phyloP scores from a whole-genome alignment of 2,329 filamentous ascomycete species.

The Fusarium sp. region DNA sequence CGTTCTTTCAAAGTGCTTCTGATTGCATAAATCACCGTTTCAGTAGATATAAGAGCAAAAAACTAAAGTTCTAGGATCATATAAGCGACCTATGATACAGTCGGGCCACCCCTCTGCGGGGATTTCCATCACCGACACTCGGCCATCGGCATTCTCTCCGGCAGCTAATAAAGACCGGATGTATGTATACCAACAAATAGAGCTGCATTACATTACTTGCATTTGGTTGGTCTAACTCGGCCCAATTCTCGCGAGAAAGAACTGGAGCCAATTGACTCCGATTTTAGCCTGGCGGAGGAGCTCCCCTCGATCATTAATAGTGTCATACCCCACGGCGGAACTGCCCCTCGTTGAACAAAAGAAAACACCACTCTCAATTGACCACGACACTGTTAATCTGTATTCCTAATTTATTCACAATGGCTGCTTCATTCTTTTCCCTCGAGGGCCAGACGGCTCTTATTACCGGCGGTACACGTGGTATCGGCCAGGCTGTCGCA shows the following conservation, averaged over 20 bases:
- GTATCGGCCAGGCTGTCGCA: slow-evolving; percentile 71
- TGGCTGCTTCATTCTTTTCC: slow-evolving; percentile 64
- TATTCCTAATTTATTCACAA: slow-evolving; percentile 33
- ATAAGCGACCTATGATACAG: slow-evolving; percentile 10
- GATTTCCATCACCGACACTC: slow-evolving; percentile 13
- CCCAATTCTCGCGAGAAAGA: not conserved
- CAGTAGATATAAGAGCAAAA: not conserved
- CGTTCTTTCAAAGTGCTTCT: not conserved
- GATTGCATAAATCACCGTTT: no score
- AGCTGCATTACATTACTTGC: slow-evolving; percentile 10
- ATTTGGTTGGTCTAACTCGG: slow-evolving; percentile 1
- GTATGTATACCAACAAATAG: slow-evolving; percentile 8
- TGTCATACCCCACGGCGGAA: slow-evolving; percentile 24
- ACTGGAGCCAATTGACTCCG: slow-evolving; percentile 6
- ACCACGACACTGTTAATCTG: not conserved
- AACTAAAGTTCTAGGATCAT: not conserved
- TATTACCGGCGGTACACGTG: slow-evolving; percentile 70
- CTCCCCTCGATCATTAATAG: slow-evolving; percentile 22
- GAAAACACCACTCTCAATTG: slow-evolving; percentile 8
- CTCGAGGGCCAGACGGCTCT: slow-evolving; percentile 70
- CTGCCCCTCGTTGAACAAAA: slow-evolving; percentile 25
- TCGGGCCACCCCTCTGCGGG: slow-evolving; percentile 22
- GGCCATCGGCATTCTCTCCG: slow-evolving; percentile 40
- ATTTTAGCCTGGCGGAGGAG: slow-evolving; percentile 9
- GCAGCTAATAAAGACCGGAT: slow-evolving; percentile 19